phyloP scores from a whole-genome alignment of 257 asterid species.

The Fraxinus quadrangulata region DNA sequence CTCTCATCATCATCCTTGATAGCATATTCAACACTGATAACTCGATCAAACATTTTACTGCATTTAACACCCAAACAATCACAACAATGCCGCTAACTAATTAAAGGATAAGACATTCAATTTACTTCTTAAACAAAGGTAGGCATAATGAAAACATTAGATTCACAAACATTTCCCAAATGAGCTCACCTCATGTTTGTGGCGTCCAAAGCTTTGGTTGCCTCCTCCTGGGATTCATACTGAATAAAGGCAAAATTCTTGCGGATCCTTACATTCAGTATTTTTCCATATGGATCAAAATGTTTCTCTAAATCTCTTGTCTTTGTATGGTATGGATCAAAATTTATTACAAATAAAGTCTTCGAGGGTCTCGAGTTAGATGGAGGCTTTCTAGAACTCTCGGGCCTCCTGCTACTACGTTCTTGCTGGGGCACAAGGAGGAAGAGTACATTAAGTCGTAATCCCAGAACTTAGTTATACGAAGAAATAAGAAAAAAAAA shows the following conservation, averaged over 20 bases:
- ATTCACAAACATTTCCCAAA: neutral
- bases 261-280: slow-evolving; percentile 70
- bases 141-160: neutral
- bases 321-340: slow-evolving; percentile 70
- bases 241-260: slow-evolving; percentile 80
- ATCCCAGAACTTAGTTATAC: neutral
- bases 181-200: slow-evolving; percentile 65
- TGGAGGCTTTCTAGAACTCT: slow-evolving; percentile 49
- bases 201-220: slow-evolving; percentile 76
- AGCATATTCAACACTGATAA: slow-evolving; percentile 77
- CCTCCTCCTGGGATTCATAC: slow-evolving; percentile 70
- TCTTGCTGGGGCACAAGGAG: slow-evolving; percentile 26
- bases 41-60: slow-evolving; percentile 80
- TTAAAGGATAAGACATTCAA: neutral
- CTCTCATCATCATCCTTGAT: slow-evolving; percentile 71
- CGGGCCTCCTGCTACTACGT: slow-evolving; percentile 43
- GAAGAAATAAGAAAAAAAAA: neutral
- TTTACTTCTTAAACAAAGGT: neutral
- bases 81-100: neutral
- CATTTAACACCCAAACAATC: slow-evolving; percentile 22
- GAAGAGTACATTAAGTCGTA: slow-evolving; percentile 13
- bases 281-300: slow-evolving; percentile 73
- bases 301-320: slow-evolving; percentile 75
- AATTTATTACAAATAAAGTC: slow-evolving; percentile 75
- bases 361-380: slow-evolving; percentile 57